phyloP scores from a whole-genome alignment of 805 yeast species.

The Metschnikowia amazonensis region DNA sequence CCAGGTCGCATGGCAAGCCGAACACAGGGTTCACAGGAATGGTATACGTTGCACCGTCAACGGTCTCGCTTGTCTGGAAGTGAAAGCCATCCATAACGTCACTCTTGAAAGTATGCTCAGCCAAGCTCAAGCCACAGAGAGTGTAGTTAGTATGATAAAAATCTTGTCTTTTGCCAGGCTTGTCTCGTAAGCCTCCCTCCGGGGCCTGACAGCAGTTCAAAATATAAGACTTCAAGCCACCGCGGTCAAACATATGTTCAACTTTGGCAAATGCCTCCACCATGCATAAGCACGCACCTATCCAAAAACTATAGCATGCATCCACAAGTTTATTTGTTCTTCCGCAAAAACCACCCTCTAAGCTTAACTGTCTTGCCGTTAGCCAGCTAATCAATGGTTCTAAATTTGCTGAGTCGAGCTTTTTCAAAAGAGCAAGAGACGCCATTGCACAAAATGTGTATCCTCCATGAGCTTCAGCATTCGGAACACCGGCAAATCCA shows the following conservation, averaged over 20 bases:
- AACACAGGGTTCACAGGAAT: slow-evolving; percentile 27
- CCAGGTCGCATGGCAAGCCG: slow-evolving; percentile 48
- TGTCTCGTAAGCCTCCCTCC: slow-evolving; percentile 79
- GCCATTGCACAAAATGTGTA: slow-evolving; percentile 84
- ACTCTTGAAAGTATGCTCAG: slow-evolving; percentile 37
- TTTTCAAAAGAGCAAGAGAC: slow-evolving; percentile 49
- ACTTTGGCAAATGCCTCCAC: slow-evolving; percentile 46
- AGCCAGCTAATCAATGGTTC: slow-evolving; percentile 63
- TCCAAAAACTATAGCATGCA: slow-evolving; percentile 96
- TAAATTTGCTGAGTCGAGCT: slow-evolving; percentile 41
- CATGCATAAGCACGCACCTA: slow-evolving; percentile 71
- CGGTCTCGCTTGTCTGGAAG: slow-evolving; percentile 4
- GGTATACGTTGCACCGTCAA: slow-evolving; percentile 12
- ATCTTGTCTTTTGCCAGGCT: slow-evolving; percentile 79
- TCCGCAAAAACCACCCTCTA: slow-evolving; percentile 89
- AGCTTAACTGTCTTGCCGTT: slow-evolving; percentile 56
- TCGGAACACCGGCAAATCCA: slow-evolving; percentile 83
- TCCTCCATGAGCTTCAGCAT: slow-evolving; percentile 93
- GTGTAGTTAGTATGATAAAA: slow-evolving; percentile 89
- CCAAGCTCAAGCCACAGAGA: slow-evolving; percentile 65
- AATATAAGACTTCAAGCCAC: slow-evolving; percentile 60
- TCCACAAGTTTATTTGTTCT: slow-evolving; percentile 92
- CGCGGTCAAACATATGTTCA: slow-evolving; percentile 44
- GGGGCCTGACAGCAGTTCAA: slow-evolving; percentile 70
- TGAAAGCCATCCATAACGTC: slow-evolving; percentile 1